Evolutionary conservation across 179 eudicot genomes (phyloP).

Genomic region (Silene vulgaris): DNA sequence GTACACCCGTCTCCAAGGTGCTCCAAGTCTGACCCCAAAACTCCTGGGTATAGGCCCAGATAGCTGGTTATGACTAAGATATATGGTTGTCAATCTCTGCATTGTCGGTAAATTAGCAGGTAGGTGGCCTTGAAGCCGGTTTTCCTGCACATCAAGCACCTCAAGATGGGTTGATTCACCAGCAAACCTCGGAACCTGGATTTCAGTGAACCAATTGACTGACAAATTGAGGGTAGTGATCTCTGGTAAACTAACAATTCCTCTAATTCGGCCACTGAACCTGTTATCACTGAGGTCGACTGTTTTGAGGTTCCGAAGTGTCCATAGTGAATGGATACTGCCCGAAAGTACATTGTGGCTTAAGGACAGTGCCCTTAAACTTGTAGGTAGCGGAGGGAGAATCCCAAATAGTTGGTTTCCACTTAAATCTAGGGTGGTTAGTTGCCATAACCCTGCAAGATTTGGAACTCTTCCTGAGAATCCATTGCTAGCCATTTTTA

Average conservation of each 20-base stretch:
- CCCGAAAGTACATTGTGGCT: conserved; percentile 54
- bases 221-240: conserved; percentile 41
- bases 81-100: conserved; percentile 33
- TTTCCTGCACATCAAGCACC: conserved; percentile 46
- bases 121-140: conserved; percentile 47
- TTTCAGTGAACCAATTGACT: conserved; percentile 40
- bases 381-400: conserved; percentile 48
- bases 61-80: conserved; percentile 51
- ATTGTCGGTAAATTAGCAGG: conserved; percentile 53
- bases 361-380: conserved; percentile 32
- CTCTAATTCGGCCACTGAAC: conserved; percentile 44
- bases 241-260: conserved; percentile 43
- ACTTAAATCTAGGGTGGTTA: conserved; percentile 48
- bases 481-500: conserved; percentile 44
- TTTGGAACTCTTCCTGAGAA: conserved; percentile 53
- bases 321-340: conserved; percentile 35
- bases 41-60: conserved; percentile 50
- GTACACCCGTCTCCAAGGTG: conserved; percentile 49
- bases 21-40: conserved; percentile 40
- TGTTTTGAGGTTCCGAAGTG: conserved; percentile 31
- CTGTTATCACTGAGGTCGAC: conserved; percentile 60
- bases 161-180: conserved; percentile 34
- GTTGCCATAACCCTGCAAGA: conserved; percentile 56
- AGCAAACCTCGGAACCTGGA: conserved; percentile 39
- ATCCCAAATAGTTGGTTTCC: conserved; percentile 47